Evolutionary conservation across 495 filamentous ascomycete species (phyloP), one percentile per base, ranked within the genome.

Genomic region (Chaetomidium leptoderma): DNA sequence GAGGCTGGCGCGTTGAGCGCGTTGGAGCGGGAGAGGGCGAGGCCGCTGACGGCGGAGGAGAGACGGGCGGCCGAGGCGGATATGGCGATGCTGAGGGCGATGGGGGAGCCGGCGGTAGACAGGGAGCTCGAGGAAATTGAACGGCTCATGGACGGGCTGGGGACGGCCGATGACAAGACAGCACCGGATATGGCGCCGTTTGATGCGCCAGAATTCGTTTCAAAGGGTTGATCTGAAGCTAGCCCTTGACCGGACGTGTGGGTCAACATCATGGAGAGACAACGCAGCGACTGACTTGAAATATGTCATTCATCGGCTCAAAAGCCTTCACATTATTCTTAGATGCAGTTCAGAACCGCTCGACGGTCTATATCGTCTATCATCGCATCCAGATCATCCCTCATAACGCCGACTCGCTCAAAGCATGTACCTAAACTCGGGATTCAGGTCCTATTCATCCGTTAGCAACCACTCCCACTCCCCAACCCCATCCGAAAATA

Each of bases 381-480:
- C 27, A 9, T 8, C 30, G 29, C 11, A 49, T 35, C n/a, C n/a
- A 30, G n/a, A 6, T 17, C 29, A 32, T 33, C 3, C 30, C 7
- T 39, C 35, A 29, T 11, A 52, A 52, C 16, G 13, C 1, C 27
- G 2, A n/a, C 3, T 32, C 14, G 8, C 36, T 64, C 40, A 71
- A 36, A 72, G 57, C 70, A 72, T 72, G 27, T 87, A 87, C 55
- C 79, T 71, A 64, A 83, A 87, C 57, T 84, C 80, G 21, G 83
- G 82, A 65, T 78, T 86, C 66, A 86, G 53, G 70, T 89, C 87
- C 66, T 70, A 33, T 29, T n/a, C 19, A 4, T 10, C 21, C 9
- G 63, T 59, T 33, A 63, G 50, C 40, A 54, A 5, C 17, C 14
- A 11, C 24, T 27, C 11, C 26, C 6, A 0, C 14, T n/a, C 16